Base-by-base conservation (phyloP, 345 rosid genomes). In the Durio zibethinus region DNA sequence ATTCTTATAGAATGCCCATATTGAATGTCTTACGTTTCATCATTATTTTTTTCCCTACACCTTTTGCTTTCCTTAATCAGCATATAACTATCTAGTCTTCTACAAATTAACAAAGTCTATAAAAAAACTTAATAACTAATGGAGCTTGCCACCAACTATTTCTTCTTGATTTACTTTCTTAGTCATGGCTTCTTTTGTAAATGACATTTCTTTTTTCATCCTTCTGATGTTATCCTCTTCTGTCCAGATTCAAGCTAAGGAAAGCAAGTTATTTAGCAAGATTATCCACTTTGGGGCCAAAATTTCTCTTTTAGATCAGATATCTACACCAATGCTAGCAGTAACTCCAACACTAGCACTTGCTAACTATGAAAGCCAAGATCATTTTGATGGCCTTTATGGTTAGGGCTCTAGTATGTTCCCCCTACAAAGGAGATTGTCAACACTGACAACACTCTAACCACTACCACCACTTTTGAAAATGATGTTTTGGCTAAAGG, bases 351-450 rank as follows among this genome's bases (percentile, higher is more conserved):
- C 36, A 25, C 18, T 43, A 7, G 25, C 9, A 0, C 35, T 74
- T 1, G 54, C 21, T 36, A 18, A 60, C 57, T 16, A 21, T 0
- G 69, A 33, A 23, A 62, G 8, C 57, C 56, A 54, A 53, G 54
- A 77, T 18, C 79, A 69, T 60, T 48, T 50, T 9, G 72, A 85
- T 62, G 89, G 87, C 48, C 78, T 76, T 67, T 87, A 79, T 27
- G 89, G 87, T 47, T 82, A 36, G 4, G 87, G 78, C 4, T 72
- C 71, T 7, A 72, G 75, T 79, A 61, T 72, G 20, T 60, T 29
- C 78, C 31, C 75, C 45, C 80, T 2, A 53, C 64, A 1, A 68
- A 80, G 78, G 80, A 81, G 61, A 76, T 79, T 6, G n/a, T 56
- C 40, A 64, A 65, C 10, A 73, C 40, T 18, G 20, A 8, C 74